Base-by-base conservation (phyloP, 306 rosid species). In the Cyamopsis tetragonoloba region DNA sequence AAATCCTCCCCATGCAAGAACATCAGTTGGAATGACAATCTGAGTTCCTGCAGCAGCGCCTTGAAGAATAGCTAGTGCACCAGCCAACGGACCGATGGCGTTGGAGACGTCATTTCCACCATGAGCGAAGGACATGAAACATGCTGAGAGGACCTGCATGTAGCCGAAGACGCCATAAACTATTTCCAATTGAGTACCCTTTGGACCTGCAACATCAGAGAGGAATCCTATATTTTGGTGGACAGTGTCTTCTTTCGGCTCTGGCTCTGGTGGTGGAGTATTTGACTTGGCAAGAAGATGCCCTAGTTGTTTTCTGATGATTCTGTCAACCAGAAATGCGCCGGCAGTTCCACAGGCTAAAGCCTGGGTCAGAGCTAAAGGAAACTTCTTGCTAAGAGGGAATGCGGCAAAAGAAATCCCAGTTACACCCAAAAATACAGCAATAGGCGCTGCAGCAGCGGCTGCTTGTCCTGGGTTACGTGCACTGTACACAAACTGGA, bases 1-100 rank as follows among this genome's bases (percentile, higher is more conserved):
- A 67, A 93, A 90, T 35, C 99, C 97, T 70, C 99, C 99, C 99
- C 97, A 93, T n/a, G 97, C 99, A 15, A 93, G 95, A 77, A 93
- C 96, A 79, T 95, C 99, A 0, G 12, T 62, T 12, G 99, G 99
- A 72, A 93, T 90, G 24, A 90, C 92, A 64, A 93, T 83, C 66
- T 86, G 88, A 4, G 78, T 9, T 46, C 87, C 96, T 19, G 61
- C 28, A 6, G 76, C 72, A 17, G 86, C 79, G 2, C 96, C 92
- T 1, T 90, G 97, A 60, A 93, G 95, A 35, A 93, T 93, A 6
- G 97, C 86, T 18, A 93, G 80, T 15, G 99, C 99, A 49, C 80
- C 95, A 0, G 99, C 97, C 82, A 93, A 64, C 0, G 99, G 97
- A 19, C 99, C 99, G 17, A 93, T 93, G 46, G 99, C 96, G 15